Evolutionary conservation across 352 stramenopile genomes (phyloP), one percentile per base, ranked within the genome.

Genomic region (Nothophytophthora sp.): DNA sequence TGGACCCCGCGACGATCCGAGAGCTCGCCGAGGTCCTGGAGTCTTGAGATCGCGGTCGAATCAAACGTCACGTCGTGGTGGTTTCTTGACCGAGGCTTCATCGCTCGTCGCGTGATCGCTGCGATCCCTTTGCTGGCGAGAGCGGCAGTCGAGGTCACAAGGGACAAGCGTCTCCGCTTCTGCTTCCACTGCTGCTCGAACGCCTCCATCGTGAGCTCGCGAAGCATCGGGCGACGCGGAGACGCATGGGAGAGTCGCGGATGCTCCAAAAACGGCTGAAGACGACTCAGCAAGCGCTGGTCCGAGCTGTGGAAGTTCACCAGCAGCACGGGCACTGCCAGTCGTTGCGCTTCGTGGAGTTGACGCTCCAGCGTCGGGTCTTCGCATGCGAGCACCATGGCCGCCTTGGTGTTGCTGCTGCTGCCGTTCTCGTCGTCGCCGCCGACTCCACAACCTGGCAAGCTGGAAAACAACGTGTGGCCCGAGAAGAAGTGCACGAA

Each of bases 401-500:
- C 57, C 27, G 51, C 16, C 16, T 62, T 67, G 3, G 20, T 59
- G 1, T n/a, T 10, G 22, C 36, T 53, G 4, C 43, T 19, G n/a
- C 47, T 15, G 9, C 56, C 63, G 40, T 57, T 74, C 20, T 62
- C 50, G 15, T 59, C 35, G 3, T 62, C 44, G 2, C 35, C 44
- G 35, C 25, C 15, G n/a, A 5, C 27, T 15, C 52, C 52, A 32
- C 53, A 63, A 3, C 52, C 45, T 16, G 40, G 33, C 7, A 67
- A 37, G 0, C 44, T 46, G 2, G 66, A 60, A 43, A 77, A 76
- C 9, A 78, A 40, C 4, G 67, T 54, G 11, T 73, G 37, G 0
- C 66, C 73, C 1, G 55, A 83, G 53, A 88, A 86, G 1, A 73
- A 54, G n/a, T 79, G 62, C 4, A 85, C 54, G 6, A 88, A 59